Evolutionary conservation across 1,284 basidiomycete species (phyloP), one percentile per base, ranked within the genome.

Genomic region (Phlebopus sp.): DNA sequence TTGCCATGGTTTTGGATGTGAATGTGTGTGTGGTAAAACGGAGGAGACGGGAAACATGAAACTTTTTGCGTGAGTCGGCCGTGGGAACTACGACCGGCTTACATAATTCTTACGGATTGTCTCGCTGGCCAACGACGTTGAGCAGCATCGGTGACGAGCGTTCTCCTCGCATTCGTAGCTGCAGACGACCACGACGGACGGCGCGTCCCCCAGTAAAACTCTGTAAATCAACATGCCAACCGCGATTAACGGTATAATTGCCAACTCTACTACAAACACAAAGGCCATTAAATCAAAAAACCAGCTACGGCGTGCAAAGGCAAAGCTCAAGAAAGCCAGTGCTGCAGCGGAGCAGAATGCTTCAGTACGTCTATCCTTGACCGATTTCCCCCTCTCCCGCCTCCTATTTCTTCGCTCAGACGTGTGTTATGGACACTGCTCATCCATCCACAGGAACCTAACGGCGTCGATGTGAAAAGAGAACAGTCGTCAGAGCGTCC

Each of bases 221-320:
- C n/a, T 36, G 13, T n/a, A 29, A n/a, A 29, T 11, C 27, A 29
- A 29, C 27, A 67, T 67, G 61, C 61, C 61, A 19, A 23, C 44
- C 6, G 40, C 49, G 49, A 30, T 64, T 37, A 63, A 63, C 29
- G 62, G 63, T 63, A 66, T 60, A 66, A 50, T 42, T 52, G 56
- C 53, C 51, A 42, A 48, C 42, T 60, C 57, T 54, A 47, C 59
- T 59, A 38, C 66, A 44, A 75, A 75, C 55, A 65, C 73, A 52
- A 81, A 81, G 68, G 54, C 66, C 47, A 73, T 80, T 61, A 86
- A 85, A 69, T 85, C 85, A 49, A 89, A 83, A 72, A 90, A 90
- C 60, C 87, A 90, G 71, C 77, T 89, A 9, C 77, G 86, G 37
- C 75, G 86, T 42, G 67, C 81, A 57, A 90, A 89, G 68, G 75